phyloP scores from a whole-genome alignment of 2,329 filamentous ascomycete species.

The Cryphonectria carpinicola region DNA sequence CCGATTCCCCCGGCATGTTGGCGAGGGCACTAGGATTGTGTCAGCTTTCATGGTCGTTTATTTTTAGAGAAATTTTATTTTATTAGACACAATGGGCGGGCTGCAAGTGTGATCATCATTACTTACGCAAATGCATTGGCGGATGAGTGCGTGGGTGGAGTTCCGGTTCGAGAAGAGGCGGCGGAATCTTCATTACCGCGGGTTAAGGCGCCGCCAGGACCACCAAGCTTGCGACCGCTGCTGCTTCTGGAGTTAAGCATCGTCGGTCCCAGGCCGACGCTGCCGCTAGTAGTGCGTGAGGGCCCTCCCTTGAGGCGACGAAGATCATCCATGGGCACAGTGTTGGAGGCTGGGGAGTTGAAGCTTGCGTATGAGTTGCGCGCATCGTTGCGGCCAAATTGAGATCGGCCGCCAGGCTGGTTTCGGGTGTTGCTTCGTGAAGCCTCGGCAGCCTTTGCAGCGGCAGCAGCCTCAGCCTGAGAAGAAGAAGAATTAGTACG shows the following conservation, averaged over 20 bases:
- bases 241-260: conserved; percentile 81
- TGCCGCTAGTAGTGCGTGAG: conserved; percentile 64
- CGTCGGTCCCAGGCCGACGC: conserved; percentile 76
- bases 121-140: conserved; percentile 93
- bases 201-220: conserved; percentile 72
- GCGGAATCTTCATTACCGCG: conserved; percentile 83
- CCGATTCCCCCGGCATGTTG: conserved; percentile 57
- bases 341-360: conserved; percentile 77
- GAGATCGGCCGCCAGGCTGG: conserved; percentile 66
- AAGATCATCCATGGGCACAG: conserved; percentile 89
- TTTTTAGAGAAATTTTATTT: too few species aligned
- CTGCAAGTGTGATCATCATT: too few species aligned
- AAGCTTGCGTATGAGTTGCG: conserved; percentile 79
- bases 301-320: conserved; percentile 73
- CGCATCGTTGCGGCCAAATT: conserved; percentile 76
- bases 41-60: conserved; percentile 36
- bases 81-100: neutral
- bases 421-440: conserved; percentile 67
- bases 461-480: conserved; percentile 72
- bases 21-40: conserved; percentile 54
- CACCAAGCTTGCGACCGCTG: conserved; percentile 81
- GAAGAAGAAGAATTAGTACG: conserved; percentile 35
- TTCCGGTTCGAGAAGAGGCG: conserved; percentile 86
- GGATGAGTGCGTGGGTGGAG: conserved; percentile 66
- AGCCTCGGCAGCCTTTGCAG: conserved; percentile 79